Base-by-base conservation (phyloP, 2,329 filamentous ascomycete species). In the Cladorrhinum sp. region DNA sequence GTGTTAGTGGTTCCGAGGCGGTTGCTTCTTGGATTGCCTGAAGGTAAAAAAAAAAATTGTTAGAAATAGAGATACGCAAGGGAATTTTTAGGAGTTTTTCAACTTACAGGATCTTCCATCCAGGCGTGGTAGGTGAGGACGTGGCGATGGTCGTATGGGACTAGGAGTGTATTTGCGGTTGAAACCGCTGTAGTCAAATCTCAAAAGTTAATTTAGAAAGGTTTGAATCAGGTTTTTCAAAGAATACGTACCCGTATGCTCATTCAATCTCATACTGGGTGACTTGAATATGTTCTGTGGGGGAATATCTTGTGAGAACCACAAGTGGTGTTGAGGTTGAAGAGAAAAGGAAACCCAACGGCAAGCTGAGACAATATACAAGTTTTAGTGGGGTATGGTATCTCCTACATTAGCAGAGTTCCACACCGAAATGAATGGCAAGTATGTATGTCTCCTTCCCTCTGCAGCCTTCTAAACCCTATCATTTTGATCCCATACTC, bases 51-150 rank as follows among this genome's bases (percentile, higher is more conserved):
- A 9, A 9, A 41, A 13, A 9, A 55, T 24, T 62, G 53, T 57
- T 12, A 55, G 32, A 53, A 18, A 49, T 50, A 29, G 22, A 27
- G 36, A 54, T 5, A 20, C 1, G 51, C 38, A 27, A 20, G 6
- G 10, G 32, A 25, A 23, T 8, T 23, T 12, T 20, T 7, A 16
- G 16, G 22, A 49, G 3, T 27, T 22, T 16, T 41, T 13, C 16
- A 52, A 62, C 74, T 67, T 72, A 84, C 89, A 55, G 88, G 82
- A 69, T 95, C 88, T 78, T 93, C 83, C 93, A 98, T 97, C 93
- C 93, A 98, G 69, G 81, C 78, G 72, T 96, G 91, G 72, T 97
- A 97, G 38, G 82, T 86, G 16, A 81, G 81, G 23, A 98, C 93
- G 78, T 97, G 93, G 70, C 87, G 89, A 38, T 81, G 76, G 64